phyloP scores from a whole-genome alignment of 345 rosid genomes.

The Physaria fendleri region DNA sequence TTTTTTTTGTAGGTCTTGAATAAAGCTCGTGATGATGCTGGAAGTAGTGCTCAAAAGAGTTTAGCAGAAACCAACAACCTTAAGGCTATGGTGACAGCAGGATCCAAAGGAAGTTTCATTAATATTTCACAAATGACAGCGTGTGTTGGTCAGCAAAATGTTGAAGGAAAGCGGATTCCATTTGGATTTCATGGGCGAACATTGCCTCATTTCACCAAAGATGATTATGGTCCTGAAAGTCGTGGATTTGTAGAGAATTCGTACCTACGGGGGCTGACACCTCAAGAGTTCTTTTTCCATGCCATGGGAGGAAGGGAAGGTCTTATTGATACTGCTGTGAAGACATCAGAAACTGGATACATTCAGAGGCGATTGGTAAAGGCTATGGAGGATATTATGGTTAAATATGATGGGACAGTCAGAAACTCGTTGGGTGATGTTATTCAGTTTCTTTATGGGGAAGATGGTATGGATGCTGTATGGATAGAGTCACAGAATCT shows the following conservation, averaged over 20 bases:
- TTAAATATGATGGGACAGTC: conserved; percentile 96
- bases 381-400: conserved; percentile 99
- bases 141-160: conserved; percentile 99
- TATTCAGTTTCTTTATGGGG: conserved; percentile 96
- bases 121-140: conserved; percentile 99
- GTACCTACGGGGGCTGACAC: conserved; percentile 93
- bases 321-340: conserved; percentile 97
- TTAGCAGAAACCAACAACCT: conserved; percentile 96
- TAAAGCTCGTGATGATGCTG: conserved; percentile 99
- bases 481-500: conserved; percentile 95
- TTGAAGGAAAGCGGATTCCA: conserved; percentile 96
- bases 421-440: conserved; percentile 96
- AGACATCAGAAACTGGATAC: conserved; percentile 98
- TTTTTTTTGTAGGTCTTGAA: conserved; percentile 57
- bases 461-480: conserved; percentile 98
- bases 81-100: conserved; percentile 99
- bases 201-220: conserved; percentile 93
- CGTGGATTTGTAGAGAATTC: conserved; percentile 99
- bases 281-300: conserved; percentile 98
- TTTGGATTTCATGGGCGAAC: conserved; percentile 89
- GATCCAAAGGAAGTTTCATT: conserved; percentile 98
- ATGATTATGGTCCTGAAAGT: conserved; percentile 96
- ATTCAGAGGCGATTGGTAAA: conserved; percentile 96
- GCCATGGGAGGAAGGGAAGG: conserved; percentile 99
- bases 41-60: conserved; percentile 93